Evolutionary conservation across 192 early-diverging fungal genomes (phyloP).

Genomic region (Backusella luteola): DNA sequence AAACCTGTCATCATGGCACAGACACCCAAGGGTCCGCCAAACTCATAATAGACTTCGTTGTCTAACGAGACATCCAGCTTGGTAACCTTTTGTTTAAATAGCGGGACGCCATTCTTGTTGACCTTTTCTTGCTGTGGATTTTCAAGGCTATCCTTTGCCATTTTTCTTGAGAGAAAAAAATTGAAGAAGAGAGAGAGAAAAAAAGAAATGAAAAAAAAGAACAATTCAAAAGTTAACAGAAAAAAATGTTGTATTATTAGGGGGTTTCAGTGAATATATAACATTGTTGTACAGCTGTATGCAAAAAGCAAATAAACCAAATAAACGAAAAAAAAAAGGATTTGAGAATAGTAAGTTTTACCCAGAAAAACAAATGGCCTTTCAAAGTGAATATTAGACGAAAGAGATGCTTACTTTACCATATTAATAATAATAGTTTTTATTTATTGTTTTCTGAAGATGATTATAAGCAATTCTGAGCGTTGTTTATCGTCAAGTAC

Average conservation of each 20-base stretch:
- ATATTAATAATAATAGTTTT: too few relatives aligned
- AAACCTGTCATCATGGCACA: constrained; percentile 73
- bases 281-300: too few relatives aligned
- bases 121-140: neutral
- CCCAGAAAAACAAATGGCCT: too few relatives aligned
- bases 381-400: too few relatives aligned
- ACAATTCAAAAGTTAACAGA: neutral
- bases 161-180: neutral
- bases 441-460: too few relatives aligned
- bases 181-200: neutral
- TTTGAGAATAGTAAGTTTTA: too few relatives aligned
- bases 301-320: too few relatives aligned
- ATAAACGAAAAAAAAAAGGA: too few relatives aligned
- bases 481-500: too few relatives aligned
- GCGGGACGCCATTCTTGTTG: constrained; percentile 29
- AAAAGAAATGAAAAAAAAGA: neutral
- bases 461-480: too few relatives aligned
- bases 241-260: neutral
- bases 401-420: too few relatives aligned
- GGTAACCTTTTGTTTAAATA: constrained; percentile 26
- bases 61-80: constrained; percentile 55
- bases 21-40: constrained; percentile 68
- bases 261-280: too few relatives aligned
- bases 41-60: constrained; percentile 65
- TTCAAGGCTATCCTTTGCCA: neutral